Conservation (phyloP, 495 filamentous ascomycete genomes). For the Lasiosphaeria miniovina region DNA sequence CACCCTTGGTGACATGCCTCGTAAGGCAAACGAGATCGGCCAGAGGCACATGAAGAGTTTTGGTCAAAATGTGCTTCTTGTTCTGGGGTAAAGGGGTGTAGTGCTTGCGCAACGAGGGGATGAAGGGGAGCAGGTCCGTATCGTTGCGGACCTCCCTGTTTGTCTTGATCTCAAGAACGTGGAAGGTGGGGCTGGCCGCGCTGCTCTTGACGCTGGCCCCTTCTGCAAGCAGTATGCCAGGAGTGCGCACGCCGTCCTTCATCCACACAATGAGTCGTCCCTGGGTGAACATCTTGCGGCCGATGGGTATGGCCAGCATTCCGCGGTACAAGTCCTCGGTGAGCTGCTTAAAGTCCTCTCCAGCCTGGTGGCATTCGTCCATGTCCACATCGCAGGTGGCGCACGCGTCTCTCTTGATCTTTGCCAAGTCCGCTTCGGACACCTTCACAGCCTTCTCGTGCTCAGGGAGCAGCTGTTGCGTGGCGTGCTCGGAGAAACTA, state of each 20-base stretch:
- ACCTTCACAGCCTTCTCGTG: conserved; percentile 91
- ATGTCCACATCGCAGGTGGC: conserved; percentile 77
- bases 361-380: conserved; percentile 71
- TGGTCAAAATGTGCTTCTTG: conserved; percentile 60
- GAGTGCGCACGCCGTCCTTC: conserved; percentile 72
- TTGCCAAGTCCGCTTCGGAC: conserved; percentile 87
- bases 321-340: conserved; percentile 72
- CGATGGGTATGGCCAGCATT: conserved; percentile 68
- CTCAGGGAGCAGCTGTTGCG: conserved; percentile 88
- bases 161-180: conserved; percentile 71
- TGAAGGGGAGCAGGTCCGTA: conserved; percentile 75
- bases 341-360: conserved; percentile 70
- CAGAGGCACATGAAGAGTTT: conserved; percentile 61
- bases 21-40: conserved; percentile 80
- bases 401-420: conserved; percentile 83
- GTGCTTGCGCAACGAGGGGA: conserved; percentile 59
- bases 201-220: conserved; percentile 55
- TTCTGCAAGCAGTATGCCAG: conserved; percentile 75
- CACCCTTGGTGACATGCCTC: conserved; percentile 62
- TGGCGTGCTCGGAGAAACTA: conserved; percentile 98
- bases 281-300: conserved; percentile 70
- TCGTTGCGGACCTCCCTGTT: conserved; percentile 62
- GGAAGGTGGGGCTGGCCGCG: conserved; percentile 60
- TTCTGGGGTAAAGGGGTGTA: conserved; percentile 58
- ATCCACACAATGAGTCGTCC: conserved; percentile 69